Conservation (phyloP, 805 yeast species). For the Candida sanyiensis region DNA sequence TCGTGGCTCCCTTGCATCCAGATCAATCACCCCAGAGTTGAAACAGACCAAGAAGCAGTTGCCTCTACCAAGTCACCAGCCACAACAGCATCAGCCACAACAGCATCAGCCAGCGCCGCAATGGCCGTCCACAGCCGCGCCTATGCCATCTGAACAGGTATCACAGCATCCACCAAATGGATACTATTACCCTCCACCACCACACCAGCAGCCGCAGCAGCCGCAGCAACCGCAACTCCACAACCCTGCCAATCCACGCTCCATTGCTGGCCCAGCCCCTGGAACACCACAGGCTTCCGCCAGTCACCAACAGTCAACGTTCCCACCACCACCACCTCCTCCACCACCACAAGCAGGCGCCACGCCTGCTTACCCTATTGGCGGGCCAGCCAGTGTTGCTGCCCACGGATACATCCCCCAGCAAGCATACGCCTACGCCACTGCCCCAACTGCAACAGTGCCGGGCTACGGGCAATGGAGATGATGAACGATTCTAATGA, state of each 20-base stretch:
- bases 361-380: too few relatives aligned
- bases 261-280: neutral
- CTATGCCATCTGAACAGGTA: too few relatives aligned
- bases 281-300: neutral
- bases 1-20: slow-evolving; percentile 17
- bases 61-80: slow-evolving; percentile 9
- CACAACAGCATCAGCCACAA: slow-evolving; percentile 8
- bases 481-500: slow-evolving; percentile 3
- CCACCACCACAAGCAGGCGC: slow-evolving; percentile 5
- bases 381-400: too few relatives aligned
- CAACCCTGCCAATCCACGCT: slow-evolving; percentile 1
- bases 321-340: slow-evolving; percentile 5
- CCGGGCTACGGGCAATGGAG: slow-evolving; percentile 32
- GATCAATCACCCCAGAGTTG: slow-evolving; percentile 16
- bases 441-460: slow-evolving; percentile 9
- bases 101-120: neutral
- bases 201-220: neutral
- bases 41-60: neutral
- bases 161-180: neutral
- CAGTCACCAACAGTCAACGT: too few relatives aligned
- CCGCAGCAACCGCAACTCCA: neutral
- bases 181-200: neutral
- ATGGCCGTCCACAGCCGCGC: too few relatives aligned
- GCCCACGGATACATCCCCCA: slow-evolving; percentile 24
- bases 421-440: slow-evolving; percentile 32